Percentiles rank a stretch among this genome's conserved stretches.
Conservation (phyloP, 768 basidiomycete species). For the Trametes cinnabarina region DNA sequence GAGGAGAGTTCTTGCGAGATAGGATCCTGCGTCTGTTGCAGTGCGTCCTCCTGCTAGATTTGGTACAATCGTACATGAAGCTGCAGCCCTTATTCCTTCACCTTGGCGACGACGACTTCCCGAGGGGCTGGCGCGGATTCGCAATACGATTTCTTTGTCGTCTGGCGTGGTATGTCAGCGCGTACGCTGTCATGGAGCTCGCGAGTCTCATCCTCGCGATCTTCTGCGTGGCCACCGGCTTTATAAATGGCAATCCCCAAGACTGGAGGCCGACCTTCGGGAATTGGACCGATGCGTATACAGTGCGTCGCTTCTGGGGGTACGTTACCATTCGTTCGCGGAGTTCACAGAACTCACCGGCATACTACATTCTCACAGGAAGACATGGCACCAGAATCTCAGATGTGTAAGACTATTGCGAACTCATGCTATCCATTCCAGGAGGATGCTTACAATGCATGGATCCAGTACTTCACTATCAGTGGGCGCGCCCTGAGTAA, state of each 20-base stretch:
- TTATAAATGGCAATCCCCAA: slow-evolving; percentile 28
- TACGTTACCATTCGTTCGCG: slow-evolving; percentile 22
- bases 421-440: not conserved
- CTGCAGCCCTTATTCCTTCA: not conserved
- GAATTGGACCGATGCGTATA: slow-evolving; percentile 33
- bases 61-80: slow-evolving; percentile 6
- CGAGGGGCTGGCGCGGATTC: not conserved
- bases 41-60: not conserved
- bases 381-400: slow-evolving; percentile 40
- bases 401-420: slow-evolving; percentile 37
- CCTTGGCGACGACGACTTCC: not conserved
- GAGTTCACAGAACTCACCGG: too few relatives aligned
- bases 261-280: slow-evolving; percentile 42
- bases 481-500: slow-evolving; percentile 27
- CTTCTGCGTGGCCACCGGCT: slow-evolving; percentile 16
- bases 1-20: not conserved
- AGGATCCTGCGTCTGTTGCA: not conserved
- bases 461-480: slow-evolving; percentile 26
- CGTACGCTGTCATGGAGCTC: not conserved
- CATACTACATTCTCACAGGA: too few relatives aligned
- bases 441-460: not conserved
- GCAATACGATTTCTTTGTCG: not conserved
- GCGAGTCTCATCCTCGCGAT: not conserved
- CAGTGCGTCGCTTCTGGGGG: slow-evolving; percentile 43
- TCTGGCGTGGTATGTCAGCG: not conserved